A percentile compares a stretch with the other conserved stretches of the same genome.
phyloP scores from a whole-genome alignment of 305 asterid genomes.

The Fraxinus nigra region DNA sequence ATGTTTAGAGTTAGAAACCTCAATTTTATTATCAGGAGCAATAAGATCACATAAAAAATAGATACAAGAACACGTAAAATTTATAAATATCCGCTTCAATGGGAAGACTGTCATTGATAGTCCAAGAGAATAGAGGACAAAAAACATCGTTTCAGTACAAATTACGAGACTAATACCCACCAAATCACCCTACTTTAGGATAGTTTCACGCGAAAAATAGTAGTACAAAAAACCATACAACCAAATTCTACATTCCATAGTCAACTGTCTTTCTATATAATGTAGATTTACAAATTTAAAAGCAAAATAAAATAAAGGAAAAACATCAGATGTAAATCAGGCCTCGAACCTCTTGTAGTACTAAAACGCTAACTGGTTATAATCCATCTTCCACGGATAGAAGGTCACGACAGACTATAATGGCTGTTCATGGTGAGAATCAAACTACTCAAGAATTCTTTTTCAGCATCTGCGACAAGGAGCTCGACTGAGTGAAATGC shows the following conservation, averaged over 20 bases:
- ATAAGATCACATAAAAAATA: neutral
- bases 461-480: constrained; percentile 1
- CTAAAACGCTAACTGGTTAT: constrained; percentile 8
- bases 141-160: constrained; percentile 12
- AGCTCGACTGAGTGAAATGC: constrained; percentile 16
- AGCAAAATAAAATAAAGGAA: neutral
- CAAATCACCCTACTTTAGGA: neutral
- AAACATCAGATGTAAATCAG: constrained; percentile 18
- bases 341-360: constrained; percentile 7
- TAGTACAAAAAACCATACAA: constrained; percentile 9
- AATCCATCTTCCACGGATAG: constrained; percentile 28
- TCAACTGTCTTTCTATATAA: constrained; percentile 16
- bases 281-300: constrained; percentile 11
- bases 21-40: neutral
- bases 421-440: constrained; percentile 11
- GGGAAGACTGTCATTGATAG: neutral
- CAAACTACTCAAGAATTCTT: constrained; percentile 13
- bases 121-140: neutral
- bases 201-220: constrained; percentile 20
- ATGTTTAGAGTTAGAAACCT: neutral
- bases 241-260: constrained; percentile 19
- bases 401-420: constrained; percentile 10
- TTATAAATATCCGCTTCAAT: neutral
- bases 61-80: neutral
- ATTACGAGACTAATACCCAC: neutral